Conservation (phyloP, 129 eudicot genomes). For the Oenanthe sinensis region DNA sequence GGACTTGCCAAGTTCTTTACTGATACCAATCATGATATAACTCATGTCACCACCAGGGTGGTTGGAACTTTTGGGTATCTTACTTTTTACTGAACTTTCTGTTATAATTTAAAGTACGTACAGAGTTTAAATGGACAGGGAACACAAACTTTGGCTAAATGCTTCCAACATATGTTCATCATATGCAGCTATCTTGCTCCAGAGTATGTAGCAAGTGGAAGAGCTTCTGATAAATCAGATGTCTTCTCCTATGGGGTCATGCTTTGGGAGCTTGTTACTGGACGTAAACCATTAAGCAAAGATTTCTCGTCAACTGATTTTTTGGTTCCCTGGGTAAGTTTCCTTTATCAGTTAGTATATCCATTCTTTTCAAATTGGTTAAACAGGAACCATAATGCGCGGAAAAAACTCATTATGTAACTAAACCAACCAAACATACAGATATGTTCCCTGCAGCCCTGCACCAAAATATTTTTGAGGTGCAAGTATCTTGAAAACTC, state of each 20-base stretch:
- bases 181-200: slow-evolving; percentile 79
- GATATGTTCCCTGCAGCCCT: neutral
- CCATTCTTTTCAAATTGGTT: neutral
- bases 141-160: neutral
- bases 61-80: slow-evolving; percentile 96
- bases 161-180: neutral
- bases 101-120: too few relatives aligned
- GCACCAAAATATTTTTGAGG: neutral
- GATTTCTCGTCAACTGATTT: slow-evolving; percentile 68
- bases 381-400: neutral
- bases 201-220: slow-evolving; percentile 74
- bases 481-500: neutral
- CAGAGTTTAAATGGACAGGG: neutral
- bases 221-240: slow-evolving; percentile 78
- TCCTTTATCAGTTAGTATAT: neutral
- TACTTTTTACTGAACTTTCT: neutral
- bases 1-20: slow-evolving; percentile 79
- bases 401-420: neutral
- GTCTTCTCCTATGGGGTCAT: slow-evolving; percentile 89
- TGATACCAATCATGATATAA: slow-evolving; percentile 40
- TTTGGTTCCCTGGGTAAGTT: slow-evolving; percentile 80
- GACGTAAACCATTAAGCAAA: slow-evolving; percentile 78
- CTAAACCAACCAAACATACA: neutral
- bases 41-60: slow-evolving; percentile 88
- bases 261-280: slow-evolving; percentile 87